Conservation (phyloP, 2,329 filamentous ascomycete species). For the Penicillium frequentans region DNA sequence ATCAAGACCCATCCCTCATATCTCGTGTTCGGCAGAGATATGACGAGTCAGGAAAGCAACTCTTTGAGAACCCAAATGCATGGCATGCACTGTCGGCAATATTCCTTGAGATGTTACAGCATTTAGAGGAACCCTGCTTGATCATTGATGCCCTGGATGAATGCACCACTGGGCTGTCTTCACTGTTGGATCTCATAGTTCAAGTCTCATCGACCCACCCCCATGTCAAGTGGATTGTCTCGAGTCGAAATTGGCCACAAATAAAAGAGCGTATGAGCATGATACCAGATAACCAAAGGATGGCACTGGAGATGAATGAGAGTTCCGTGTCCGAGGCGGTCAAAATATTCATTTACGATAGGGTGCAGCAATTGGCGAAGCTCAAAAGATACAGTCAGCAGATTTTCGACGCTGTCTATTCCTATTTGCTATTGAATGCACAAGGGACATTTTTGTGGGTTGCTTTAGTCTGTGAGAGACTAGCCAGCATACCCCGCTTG, state of each 20-base stretch:
- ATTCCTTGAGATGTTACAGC: conserved; percentile 41
- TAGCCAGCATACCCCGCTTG: not conserved
- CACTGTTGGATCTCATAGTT: conserved; percentile 41
- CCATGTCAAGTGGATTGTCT: conserved; percentile 45
- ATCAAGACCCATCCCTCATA: conserved; percentile 33
- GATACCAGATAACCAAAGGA: not conserved
- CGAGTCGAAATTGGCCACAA: conserved; percentile 15
- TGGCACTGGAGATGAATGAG: conserved; percentile 1
- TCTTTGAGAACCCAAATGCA: conserved; percentile 44
- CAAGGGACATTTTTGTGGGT: conserved; percentile 29
- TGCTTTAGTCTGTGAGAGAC: conserved; percentile 4
- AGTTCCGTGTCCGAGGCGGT: conserved; percentile 1
- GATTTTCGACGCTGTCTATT: not conserved
- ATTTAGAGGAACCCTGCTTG: conserved; percentile 34
- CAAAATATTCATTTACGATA: not conserved
- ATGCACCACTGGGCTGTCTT: conserved; percentile 28
- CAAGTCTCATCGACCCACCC: conserved; percentile 14
- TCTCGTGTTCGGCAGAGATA: conserved; percentile 28
- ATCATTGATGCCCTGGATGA: conserved; percentile 53
- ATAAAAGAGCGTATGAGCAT: not conserved
- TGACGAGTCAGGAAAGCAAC: conserved; percentile 24
- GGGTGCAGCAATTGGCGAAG: not conserved
- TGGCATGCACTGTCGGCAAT: conserved; percentile 40
- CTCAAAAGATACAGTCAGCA: conserved; percentile 1
- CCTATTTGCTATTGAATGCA: not conserved